A percentile compares a stretch with the other conserved stretches of the same genome.
Conservation (phyloP, 331 rosid genomes). For the Malus hybrid region DNA sequence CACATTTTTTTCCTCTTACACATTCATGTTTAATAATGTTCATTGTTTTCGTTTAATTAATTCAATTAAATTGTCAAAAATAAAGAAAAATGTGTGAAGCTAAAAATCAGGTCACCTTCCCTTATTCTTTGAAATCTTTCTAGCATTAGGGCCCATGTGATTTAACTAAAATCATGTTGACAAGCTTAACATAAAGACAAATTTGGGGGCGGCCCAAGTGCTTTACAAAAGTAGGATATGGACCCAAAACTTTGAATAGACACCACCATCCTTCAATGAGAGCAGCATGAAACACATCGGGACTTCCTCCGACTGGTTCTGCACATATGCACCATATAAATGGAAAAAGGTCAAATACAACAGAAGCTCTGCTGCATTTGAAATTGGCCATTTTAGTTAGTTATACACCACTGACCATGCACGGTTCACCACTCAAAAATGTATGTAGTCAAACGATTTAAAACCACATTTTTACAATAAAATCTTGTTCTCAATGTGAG, state of each 20-base stretch:
- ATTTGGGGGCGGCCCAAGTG: background rate
- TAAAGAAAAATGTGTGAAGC: no score
- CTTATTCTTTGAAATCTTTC: background rate
- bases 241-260: background rate
- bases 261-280: background rate
- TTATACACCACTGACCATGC: no score
- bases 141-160: background rate
- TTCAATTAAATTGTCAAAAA: no score
- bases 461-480: background rate
- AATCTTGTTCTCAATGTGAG: background rate
- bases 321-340: background rate
- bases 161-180: background rate
- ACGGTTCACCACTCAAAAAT: no score
- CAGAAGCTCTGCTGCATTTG: no score
- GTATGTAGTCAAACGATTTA: background rate
- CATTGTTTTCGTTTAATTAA: no score
- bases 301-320: background rate
- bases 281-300: background rate
- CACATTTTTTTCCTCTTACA: no score
- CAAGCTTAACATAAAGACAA: background rate
- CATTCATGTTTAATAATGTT: no score
- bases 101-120: no score
- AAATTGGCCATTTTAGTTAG: no score
- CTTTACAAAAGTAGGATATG: background rate
- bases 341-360: background rate